Conservation (phyloP, 1,284 basidiomycete genomes). For the Veloboletus limbatus region DNA sequence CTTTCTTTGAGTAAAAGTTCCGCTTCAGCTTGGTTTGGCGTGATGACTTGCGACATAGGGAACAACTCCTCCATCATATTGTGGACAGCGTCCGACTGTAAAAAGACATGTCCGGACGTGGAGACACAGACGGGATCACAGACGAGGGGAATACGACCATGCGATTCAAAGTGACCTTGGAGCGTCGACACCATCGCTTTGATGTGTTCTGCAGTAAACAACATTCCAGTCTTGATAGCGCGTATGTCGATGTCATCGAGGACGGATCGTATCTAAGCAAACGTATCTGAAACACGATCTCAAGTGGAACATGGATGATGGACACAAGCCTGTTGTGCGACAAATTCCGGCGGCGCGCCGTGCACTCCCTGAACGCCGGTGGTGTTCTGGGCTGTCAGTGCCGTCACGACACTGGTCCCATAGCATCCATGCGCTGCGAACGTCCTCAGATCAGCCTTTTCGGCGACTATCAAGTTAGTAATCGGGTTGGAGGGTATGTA, state of each 20-base stretch:
- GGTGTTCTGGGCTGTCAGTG: conserved; percentile 91
- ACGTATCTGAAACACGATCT: not conserved
- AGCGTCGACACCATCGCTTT: conserved; percentile 47
- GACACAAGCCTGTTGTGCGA: conserved; percentile 62
- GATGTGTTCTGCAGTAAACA: conserved; percentile 53
- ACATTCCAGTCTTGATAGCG: conserved; percentile 92
- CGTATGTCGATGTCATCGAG: conserved; percentile 73
- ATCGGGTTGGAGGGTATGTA: not conserved
- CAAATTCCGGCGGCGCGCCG: conserved; percentile 63
- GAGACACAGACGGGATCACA: conserved; percentile 93
- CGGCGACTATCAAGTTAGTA: not conserved
- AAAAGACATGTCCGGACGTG: conserved; percentile 83
- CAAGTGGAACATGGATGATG: not conserved
- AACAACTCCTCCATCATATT: conserved; percentile 64
- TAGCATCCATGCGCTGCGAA: conserved; percentile 80
- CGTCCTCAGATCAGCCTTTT: conserved; percentile 82
- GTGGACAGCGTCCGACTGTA: conserved; percentile 66
- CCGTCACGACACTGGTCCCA: conserved; percentile 86
- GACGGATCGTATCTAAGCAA: conserved; percentile 65
- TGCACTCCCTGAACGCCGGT: conserved; percentile 77
- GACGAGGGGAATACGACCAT: conserved; percentile 48
- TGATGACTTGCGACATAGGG: conserved; percentile 73
- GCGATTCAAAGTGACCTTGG: conserved; percentile 35
- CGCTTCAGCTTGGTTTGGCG: conserved; percentile 87
- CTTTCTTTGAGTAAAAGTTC: conserved; percentile 58